Evolutionary conservation across 768 basidiomycete species (phyloP), one percentile per base, ranked within the genome.

Genomic region (Hydnomerulius pinastri): DNA sequence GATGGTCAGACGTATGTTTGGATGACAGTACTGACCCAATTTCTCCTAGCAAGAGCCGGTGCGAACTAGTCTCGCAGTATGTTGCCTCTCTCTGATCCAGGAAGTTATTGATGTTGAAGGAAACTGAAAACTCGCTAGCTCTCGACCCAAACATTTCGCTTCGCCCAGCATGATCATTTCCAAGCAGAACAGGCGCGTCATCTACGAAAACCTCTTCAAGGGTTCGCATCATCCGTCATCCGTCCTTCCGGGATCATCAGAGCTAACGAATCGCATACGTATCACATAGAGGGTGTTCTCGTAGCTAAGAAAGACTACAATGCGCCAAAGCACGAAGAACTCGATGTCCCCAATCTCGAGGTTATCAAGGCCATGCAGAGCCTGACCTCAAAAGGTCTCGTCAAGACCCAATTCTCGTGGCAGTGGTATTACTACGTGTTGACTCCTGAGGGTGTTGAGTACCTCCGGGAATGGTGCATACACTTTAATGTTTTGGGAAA

Each of bases 131-230:
- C 20, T 23, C 43, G 47, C 15, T 38, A 71, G 71, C 67, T 66
- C 56, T 67, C 67, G 59, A 66, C 63, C 54, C 55, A 53, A 52
- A 42, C 50, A 61, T 47, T 52, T 55, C 54, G 41, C 50, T 51
- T 60, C 55, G 65, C 70, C 69, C 72, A 90, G 71, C 76, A 99
- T 99, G 96, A 87, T 99, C 64, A 98, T 99, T 72, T 79, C 91
- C 67, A 99, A 99, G 81, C 69, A 87, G 74, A 91, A 98, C 83
- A 82, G 87, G 77, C 90, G 92, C 68, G 73, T 81, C 71, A 98
- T 99, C 81, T 99, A 97, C 81, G 95, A 99, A 78, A 90, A 89
- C 80, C 94, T 99, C 82, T 99, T 99, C 91, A 97, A 97, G 78
- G 94, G 93, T 94, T 59, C 59, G 86, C 28, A n/a, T 32, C 27